Evolutionary conservation across 2,329 filamentous ascomycete genomes (phyloP).

Genomic region (Trematosphaeria pertusa): DNA sequence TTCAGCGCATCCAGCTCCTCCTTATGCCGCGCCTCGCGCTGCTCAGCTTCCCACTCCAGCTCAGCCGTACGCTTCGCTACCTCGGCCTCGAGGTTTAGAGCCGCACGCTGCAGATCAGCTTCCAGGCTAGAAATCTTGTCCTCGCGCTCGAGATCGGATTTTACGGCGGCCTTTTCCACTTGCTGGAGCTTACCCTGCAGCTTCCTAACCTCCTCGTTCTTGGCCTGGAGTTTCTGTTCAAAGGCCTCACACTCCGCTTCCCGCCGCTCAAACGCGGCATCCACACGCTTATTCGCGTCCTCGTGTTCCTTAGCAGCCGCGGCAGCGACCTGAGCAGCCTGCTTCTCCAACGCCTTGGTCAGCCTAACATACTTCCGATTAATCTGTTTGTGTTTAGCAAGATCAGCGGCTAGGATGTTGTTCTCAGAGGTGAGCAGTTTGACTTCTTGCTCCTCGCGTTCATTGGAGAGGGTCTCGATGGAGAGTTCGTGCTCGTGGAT

Average conservation of each 20-base stretch:
- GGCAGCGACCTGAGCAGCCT: not conserved
- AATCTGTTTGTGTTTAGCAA: not conserved
- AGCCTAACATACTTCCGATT: not conserved
- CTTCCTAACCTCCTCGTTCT: slow-evolving; percentile 69
- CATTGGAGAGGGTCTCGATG: not conserved
- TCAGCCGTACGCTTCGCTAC: not conserved
- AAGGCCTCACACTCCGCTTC: not conserved
- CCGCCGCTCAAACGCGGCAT: not conserved
- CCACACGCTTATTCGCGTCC: not conserved
- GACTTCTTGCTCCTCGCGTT: not conserved
- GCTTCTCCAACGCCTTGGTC: not conserved
- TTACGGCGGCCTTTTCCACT: slow-evolving; percentile 71
- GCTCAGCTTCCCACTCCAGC: not conserved
- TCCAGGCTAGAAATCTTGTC: not conserved
- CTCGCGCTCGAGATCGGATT: not conserved
- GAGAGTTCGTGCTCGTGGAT: not conserved
- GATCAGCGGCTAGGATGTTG: not conserved
- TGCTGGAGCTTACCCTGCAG: slow-evolving; percentile 71
- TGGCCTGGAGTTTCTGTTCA: not conserved
- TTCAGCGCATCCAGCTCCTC: not conserved
- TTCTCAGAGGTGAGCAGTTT: not conserved
- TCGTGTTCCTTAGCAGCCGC: not conserved
- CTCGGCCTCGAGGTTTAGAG: not conserved
- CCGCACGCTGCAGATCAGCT: not conserved
- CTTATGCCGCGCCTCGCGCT: too few relatives aligned